Evolutionary conservation across 2,329 filamentous ascomycete species (phyloP).

Genomic region (Colletotrichum viniferum): DNA sequence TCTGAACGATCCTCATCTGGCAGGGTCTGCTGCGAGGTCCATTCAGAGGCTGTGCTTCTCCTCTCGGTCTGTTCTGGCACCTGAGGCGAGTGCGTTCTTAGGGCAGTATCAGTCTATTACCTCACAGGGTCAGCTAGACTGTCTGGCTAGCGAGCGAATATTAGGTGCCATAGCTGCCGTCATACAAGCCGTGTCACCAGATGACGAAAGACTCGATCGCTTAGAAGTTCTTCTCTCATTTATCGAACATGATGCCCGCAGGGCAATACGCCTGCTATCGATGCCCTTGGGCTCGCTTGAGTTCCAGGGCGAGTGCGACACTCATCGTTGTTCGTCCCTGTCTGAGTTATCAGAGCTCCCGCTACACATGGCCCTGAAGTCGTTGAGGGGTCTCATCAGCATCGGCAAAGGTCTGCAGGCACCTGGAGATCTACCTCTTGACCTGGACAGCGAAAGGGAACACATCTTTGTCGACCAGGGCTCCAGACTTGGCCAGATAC

Average conservation of each 20-base stretch:
- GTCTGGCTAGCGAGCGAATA: conserved; percentile 73
- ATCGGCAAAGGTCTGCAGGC: conserved; percentile 77
- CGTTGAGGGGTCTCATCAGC: conserved; percentile 70
- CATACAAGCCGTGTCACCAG: conserved; percentile 67
- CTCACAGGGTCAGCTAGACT: conserved; percentile 64
- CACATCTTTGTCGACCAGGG: conserved; percentile 4
- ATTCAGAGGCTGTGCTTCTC: conserved; percentile 78
- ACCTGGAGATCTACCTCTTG: conserved; percentile 68
- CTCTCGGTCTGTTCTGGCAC: conserved; percentile 71
- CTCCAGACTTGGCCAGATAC: conserved; percentile 38
- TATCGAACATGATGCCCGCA: conserved; percentile 59
- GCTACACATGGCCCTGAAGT: conserved; percentile 54
- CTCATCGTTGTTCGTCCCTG: conserved; percentile 7
- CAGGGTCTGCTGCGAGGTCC: conserved; percentile 73
- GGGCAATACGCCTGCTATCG: conserved; percentile 30
- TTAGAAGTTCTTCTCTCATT: conserved; percentile 64
- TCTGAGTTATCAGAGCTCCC: conserved; percentile 41
- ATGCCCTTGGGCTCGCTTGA: conserved; percentile 27
- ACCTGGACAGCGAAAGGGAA: conserved; percentile 61
- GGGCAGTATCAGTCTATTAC: conserved; percentile 72
- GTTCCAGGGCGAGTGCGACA: background rate
- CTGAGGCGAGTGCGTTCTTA: conserved; percentile 71
- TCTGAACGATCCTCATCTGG: conserved; percentile 65
- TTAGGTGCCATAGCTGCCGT: conserved; percentile 77
- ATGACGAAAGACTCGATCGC: conserved; percentile 34